Conservation (phyloP, 768 basidiomycete genomes). For the Termitomyces sp. region DNA sequence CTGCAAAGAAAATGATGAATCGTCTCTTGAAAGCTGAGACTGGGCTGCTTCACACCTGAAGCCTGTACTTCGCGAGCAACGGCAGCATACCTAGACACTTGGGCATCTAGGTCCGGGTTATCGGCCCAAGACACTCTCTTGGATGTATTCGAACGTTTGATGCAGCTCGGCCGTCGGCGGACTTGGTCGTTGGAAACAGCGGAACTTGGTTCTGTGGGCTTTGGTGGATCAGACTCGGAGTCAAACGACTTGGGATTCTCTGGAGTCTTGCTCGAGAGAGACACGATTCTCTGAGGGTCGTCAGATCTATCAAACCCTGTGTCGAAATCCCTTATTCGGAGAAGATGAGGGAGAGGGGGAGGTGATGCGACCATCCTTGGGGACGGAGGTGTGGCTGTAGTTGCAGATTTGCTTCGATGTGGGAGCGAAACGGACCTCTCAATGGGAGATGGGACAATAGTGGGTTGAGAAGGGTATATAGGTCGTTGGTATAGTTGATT, state of each 20-base stretch:
- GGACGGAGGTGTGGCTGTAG: not conserved
- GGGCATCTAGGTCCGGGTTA: constrained; percentile 54
- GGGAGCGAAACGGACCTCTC: constrained; percentile 10
- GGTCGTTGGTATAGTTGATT: constrained; percentile 8
- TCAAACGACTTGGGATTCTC: not conserved
- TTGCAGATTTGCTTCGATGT: constrained; percentile 1
- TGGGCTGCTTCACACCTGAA: constrained; percentile 22
- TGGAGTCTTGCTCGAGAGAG: constrained; percentile 1
- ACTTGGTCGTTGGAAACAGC: constrained; percentile 23
- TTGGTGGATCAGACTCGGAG: not conserved
- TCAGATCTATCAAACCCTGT: constrained; percentile 19
- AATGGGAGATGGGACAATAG: not conserved
- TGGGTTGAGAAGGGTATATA: constrained; percentile 7
- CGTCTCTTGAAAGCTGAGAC: not conserved
- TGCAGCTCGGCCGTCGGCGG: constrained; percentile 56
- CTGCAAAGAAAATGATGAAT: constrained; percentile 28
- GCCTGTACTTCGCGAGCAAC: constrained; percentile 35
- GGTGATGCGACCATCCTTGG: constrained; percentile 29
- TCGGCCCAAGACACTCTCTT: constrained; percentile 80
- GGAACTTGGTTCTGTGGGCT: not conserved
- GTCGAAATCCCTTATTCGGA: constrained; percentile 23
- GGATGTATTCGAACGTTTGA: constrained; percentile 52
- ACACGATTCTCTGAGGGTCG: constrained; percentile 17
- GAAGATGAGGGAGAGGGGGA: constrained; percentile 36
- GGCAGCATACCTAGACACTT: constrained; percentile 45